A percentile compares a stretch with the other conserved stretches of the same genome.
phyloP scores from a whole-genome alignment of 306 rosid genomes.

The Nissolia schottii region DNA sequence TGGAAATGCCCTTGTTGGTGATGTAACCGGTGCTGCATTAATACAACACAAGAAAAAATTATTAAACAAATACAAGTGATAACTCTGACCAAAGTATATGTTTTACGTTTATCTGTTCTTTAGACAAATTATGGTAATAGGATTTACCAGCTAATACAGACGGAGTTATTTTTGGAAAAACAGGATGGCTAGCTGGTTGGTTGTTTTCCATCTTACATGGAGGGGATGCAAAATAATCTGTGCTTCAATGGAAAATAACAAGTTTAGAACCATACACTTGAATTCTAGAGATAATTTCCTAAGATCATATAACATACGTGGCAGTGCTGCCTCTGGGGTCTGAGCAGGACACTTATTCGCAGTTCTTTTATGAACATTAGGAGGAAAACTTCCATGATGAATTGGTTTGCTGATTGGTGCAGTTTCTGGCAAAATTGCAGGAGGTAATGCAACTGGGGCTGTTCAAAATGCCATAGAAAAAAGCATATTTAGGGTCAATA shows the following conservation, averaged over 20 bases:
- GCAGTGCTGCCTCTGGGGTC: slow-evolving; percentile 16
- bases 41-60: slow-evolving; percentile 11
- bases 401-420: slow-evolving; percentile 21
- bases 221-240: slow-evolving; percentile 38
- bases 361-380: slow-evolving; percentile 22
- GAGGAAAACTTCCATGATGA: slow-evolving; percentile 26
- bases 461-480: slow-evolving; percentile 23
- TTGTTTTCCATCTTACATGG: slow-evolving; percentile 20
- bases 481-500: background rate
- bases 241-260: slow-evolving; percentile 13
- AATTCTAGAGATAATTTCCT: slow-evolving; percentile 16
- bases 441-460: slow-evolving; percentile 44
- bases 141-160: slow-evolving; percentile 31
- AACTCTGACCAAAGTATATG: background rate
- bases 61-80: slow-evolving; percentile 12
- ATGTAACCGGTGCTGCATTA: slow-evolving; percentile 38
- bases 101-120: background rate
- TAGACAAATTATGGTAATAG: background rate
- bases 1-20: slow-evolving; percentile 46
- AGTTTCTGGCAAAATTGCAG: slow-evolving; percentile 11
- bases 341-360: slow-evolving; percentile 10
- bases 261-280: slow-evolving; percentile 11
- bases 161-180: slow-evolving; percentile 28
- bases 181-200: slow-evolving; percentile 18
- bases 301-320: slow-evolving; percentile 30